Base-by-base conservation (phyloP, 495 filamentous ascomycete species). In the Lasiosphaeria hispida region DNA sequence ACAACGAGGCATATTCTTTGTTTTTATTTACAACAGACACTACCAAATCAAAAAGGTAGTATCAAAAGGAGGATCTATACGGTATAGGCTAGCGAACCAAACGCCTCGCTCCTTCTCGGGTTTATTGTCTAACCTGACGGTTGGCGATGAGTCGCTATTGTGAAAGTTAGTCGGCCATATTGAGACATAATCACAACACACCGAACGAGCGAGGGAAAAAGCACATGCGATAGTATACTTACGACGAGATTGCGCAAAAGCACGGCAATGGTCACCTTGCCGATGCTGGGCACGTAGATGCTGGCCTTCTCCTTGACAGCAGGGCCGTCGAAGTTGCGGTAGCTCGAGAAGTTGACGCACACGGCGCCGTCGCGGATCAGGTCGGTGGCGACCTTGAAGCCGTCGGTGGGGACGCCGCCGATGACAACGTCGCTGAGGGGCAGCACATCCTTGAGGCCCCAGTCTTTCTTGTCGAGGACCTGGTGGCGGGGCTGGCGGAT, bases 261-360 rank as follows among this genome's bases (percentile, higher is more conserved):
- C 13, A 97, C 85, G 10, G 92, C 87, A 69, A 97, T 97, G 1
- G 94, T 98, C 23, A 98, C 94, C 76, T 97, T 98, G 52, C 94
- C 94, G 65, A 95, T 95, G 2, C 92, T 92, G 6, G 94, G 94
- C 7, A 97, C 92, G 59, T 95, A 98, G 64, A 98, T 92, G n/a
- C 90, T 89, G 2, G 94, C 94, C 75, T 89, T 92, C 66, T 95
- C 88, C 75, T 94, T 96, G 44, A 98, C 84, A 51, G 87, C 87
- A 0, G 85, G 83, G 4, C 75, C 75, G 53, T 83, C 86, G 72
- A 98, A 98, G 75, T 98, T 98, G 80, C 92, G 92, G 69, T 91
- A 91, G 41, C 88, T 95, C 13, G 91, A 96, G 73, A 98, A 97
- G 73, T 98, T 98, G 72, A 98, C 89, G 75, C 94, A 98, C 15